Base-by-base conservation (phyloP, 169 alveolate species). In the Plasmodium blacklocki region DNA sequence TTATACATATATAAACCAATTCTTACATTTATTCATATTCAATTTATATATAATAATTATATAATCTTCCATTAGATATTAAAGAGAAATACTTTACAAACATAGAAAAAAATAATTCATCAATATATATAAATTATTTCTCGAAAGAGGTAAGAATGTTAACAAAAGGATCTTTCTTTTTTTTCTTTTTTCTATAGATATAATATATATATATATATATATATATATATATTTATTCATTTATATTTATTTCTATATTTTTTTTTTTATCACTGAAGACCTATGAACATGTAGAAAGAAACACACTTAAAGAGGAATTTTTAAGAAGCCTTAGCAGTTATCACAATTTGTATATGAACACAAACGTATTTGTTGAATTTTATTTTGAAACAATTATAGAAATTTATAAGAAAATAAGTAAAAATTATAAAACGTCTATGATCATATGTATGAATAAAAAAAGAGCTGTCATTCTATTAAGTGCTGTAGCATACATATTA, bases 321-420 rank as follows among this genome's bases (percentile, higher is more conserved):
- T 32, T 83, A 21, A 67, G 83, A 62, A 83, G 63, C 5, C 72
- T 83, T 56, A 83, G 91, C 68, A 83, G 83, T 50, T 83, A 83
- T 45, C 68, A 83, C 12, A 83, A 83, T 62, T 62, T 83, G 23
- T 83, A 67, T 29, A 58, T 83, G 15, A 83, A 83, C 72, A 49
- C 91, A 19, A 83, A 83, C n/a, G 23, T 68, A 73, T 83, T 83
- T 63, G 91, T 83, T 19, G 91, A 83, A 83, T 83, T 83, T 50
- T 83, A 83, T 62, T 83, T 83, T 50, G 59, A 15, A 29, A 83
- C 56, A 7, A 67, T 83, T 14, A 2, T 83, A 39, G 85, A 83
- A 14, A 45, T 58, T 15, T 68, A 83, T 73, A 83, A 68, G 56
- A 67, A 83, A 60, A 68, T 83, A 68, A 67, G 64, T 58, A 83